These are phyloP conservation scores for Nicotiana paniculata DNA, from an alignment of 257 asterid species.

Conservation along the genomic window DNA sequence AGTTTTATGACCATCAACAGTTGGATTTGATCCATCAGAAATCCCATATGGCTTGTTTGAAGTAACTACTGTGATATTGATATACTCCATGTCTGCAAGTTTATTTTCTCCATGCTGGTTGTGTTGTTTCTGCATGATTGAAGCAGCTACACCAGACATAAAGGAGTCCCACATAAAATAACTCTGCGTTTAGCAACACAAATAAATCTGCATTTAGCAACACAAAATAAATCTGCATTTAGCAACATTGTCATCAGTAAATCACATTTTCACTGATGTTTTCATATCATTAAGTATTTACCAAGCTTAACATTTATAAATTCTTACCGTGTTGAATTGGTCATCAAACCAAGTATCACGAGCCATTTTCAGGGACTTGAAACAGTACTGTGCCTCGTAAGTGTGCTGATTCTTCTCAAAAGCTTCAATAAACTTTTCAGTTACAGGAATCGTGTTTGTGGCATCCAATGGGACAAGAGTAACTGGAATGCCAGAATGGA, in stretches of 20 bases:
- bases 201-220: slow-evolving; percentile 55
- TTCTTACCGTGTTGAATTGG: slow-evolving; percentile 55
- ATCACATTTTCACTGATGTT: background rate
- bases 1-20: slow-evolving; percentile 42
- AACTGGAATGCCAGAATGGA: slow-evolving; percentile 76
- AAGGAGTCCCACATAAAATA: slow-evolving; percentile 92
- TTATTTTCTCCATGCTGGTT: slow-evolving; percentile 53
- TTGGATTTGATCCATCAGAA: slow-evolving; percentile 70
- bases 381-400: slow-evolving; percentile 82
- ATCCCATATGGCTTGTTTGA: slow-evolving; percentile 71
- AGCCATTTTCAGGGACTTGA: slow-evolving; percentile 64
- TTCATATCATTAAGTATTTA: background rate
- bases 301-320: background rate
- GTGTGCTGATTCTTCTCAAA: slow-evolving; percentile 71
- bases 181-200: slow-evolving; percentile 43
- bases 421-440: slow-evolving; percentile 34
- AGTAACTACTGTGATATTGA: slow-evolving; percentile 73
- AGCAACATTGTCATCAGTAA: slow-evolving; percentile 8
- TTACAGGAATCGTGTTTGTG: slow-evolving; percentile 74
- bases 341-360: slow-evolving; percentile 67
- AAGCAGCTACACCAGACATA: slow-evolving; percentile 72
- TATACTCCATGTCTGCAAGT: slow-evolving; percentile 73
- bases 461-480: slow-evolving; percentile 92
- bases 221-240: slow-evolving; percentile 16
- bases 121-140: slow-evolving; percentile 50